Percentiles rank a stretch among this genome's conserved stretches.
phyloP scores from a whole-genome alignment of 2,329 filamentous ascomycete genomes.

The Pseudomassariella vexata region DNA sequence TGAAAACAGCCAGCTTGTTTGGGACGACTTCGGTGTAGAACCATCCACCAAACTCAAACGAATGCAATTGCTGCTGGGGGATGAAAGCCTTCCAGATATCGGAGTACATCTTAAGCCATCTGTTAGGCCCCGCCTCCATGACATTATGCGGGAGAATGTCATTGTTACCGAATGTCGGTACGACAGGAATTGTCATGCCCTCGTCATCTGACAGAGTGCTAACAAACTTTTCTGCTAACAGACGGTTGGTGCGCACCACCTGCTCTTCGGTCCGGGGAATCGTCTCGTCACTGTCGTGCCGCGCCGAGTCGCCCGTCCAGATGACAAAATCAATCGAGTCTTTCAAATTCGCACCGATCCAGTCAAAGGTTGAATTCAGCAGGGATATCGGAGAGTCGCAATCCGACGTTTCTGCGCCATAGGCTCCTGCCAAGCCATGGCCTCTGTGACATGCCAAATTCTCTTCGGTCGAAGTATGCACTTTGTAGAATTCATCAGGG shows the following conservation, averaged over 20 bases:
- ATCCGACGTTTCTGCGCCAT: constrained; percentile 79
- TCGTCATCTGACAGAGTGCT: constrained; percentile 62
- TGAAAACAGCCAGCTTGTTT: constrained; percentile 78
- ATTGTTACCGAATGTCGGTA: constrained; percentile 94
- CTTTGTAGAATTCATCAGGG: constrained; percentile 81
- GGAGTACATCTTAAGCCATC: constrained; percentile 72
- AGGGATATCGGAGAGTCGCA: constrained; percentile 82
- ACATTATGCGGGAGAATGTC: constrained; percentile 98
- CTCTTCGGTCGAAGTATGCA: constrained; percentile 65
- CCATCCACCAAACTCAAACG: constrained; percentile 90
- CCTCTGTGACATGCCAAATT: constrained; percentile 73
- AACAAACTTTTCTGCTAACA: constrained; percentile 69
- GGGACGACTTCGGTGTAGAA: constrained; percentile 92
- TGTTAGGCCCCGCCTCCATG: constrained; percentile 76
- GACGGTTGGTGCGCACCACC: constrained; percentile 71
- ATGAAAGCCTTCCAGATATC: constrained; percentile 83
- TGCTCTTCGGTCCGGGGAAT: constrained; percentile 70
- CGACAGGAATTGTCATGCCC: constrained; percentile 67
- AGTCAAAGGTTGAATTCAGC: constrained; percentile 82
- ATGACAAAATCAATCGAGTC: constrained; percentile 83
- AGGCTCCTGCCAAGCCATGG: constrained; percentile 69
- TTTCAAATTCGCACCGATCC: constrained; percentile 73
- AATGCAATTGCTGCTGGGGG: constrained; percentile 84
- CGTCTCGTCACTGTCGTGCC: constrained; percentile 82
- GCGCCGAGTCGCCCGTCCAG: constrained; percentile 87